A percentile compares a stretch with the other conserved stretches of the same genome.
Conservation (phyloP, 257 asterid genomes). For the Solanum arcanum region DNA sequence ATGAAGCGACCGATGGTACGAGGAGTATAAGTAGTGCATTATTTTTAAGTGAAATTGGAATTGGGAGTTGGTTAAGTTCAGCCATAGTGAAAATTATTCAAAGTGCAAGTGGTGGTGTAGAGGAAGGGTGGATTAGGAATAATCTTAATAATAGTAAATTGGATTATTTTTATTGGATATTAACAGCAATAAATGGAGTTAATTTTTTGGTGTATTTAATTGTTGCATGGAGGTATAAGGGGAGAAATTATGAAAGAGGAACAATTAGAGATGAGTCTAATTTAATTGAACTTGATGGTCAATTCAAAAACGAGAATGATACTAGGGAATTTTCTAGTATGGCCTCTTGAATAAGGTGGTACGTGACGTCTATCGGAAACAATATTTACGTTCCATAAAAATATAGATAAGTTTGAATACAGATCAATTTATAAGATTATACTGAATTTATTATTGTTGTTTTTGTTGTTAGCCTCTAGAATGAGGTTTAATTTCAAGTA, state of each 20-base stretch:
- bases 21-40: slow-evolving; percentile 70
- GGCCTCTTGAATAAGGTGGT: background rate
- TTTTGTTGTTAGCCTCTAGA: background rate
- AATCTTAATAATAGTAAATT: slow-evolving; percentile 36
- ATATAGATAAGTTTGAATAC: fast-evolving
- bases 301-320: background rate
- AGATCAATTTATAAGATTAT: background rate
- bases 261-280: slow-evolving; percentile 18
- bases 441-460: background rate
- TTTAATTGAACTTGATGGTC: slow-evolving; percentile 1
- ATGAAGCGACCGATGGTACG: slow-evolving; percentile 70
- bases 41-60: slow-evolving; percentile 71
- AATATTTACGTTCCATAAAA: fast-evolving
- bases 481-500: background rate
- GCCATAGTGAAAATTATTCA: slow-evolving; percentile 46
- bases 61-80: slow-evolving; percentile 76
- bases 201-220: slow-evolving; percentile 43
- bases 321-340: background rate
- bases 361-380: background rate
- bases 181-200: slow-evolving; percentile 38
- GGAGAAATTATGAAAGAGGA: slow-evolving; percentile 10
- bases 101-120: slow-evolving; percentile 30
- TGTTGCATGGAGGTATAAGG: slow-evolving; percentile 35
- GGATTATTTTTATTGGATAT: slow-evolving; percentile 55
- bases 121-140: slow-evolving; percentile 51